phyloP scores from a whole-genome alignment of 345 rosid genomes.

The Trapa incisa region DNA sequence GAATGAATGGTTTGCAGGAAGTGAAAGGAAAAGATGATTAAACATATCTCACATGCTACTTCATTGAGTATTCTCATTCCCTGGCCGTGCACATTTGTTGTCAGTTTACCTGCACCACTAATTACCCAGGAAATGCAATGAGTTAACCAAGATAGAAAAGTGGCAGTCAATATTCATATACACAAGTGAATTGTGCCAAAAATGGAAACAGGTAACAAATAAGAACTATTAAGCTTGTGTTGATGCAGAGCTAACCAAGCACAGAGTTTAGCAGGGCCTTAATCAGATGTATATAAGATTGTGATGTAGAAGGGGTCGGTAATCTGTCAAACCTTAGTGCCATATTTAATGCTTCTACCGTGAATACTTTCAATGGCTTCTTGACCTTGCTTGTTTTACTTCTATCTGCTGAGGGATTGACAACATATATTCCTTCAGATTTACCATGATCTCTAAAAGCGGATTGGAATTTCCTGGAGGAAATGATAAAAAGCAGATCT shows the following conservation, averaged over 20 bases:
- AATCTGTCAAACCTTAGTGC: constrained; percentile 49
- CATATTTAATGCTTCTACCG: constrained; percentile 68
- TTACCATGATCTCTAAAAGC: constrained; percentile 40
- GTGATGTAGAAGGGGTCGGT: not conserved
- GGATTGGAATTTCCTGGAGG: constrained; percentile 51
- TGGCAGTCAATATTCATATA: not conserved
- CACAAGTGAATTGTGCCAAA: not conserved
- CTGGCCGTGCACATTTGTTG: constrained; percentile 69
- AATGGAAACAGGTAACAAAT: not conserved
- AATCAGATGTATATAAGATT: not conserved
- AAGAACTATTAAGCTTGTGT: not conserved
- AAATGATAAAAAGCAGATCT: not conserved
- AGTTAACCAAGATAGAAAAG: not conserved
- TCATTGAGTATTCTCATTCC: constrained; percentile 82
- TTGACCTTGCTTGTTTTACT: constrained; percentile 28
- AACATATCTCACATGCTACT: constrained; percentile 43
- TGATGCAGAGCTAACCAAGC: not conserved
- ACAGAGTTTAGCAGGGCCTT: not conserved
- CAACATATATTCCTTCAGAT: constrained; percentile 51
- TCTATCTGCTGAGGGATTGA: constrained; percentile 43
- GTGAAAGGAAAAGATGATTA: not conserved
- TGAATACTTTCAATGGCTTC: constrained; percentile 46
- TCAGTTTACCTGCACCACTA: constrained; percentile 85
- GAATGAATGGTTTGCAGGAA: not conserved
- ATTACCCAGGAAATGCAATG: constrained; percentile 9